Evolutionary conservation across 2,329 filamentous ascomycete species (phyloP), one percentile per base, ranked within the genome.

Genomic region (Xylariomycetidae sp.): DNA sequence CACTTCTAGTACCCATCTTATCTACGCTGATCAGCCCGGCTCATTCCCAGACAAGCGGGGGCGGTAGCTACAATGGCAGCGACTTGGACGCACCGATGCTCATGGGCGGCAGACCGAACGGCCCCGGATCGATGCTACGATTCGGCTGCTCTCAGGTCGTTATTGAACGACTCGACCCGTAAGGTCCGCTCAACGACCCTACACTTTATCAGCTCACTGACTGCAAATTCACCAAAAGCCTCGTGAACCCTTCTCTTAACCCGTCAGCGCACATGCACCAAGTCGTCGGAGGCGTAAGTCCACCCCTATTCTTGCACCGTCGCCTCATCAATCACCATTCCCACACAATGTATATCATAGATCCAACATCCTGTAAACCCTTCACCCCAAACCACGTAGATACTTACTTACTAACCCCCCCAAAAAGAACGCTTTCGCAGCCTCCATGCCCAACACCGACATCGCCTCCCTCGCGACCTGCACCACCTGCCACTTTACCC

Each of bases 351-450:
- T n/a, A n/a, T n/a, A n/a, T n/a, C n/a, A n/a, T n/a, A n/a, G n/a
- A 23, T n/a, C 20, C n/a, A 23, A 23, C 20, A 8, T 23, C 20
- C 8, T 23, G 8, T 23, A n/a, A 23, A 23, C n/a, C 8, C 8
- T 8, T 23, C 20, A 8, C n/a, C n/a, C 20, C n/a, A 8, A 8
- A n/a, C 20, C 20, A 23, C 8, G 20, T 23, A n/a, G 20, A 23
- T 23, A 23, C n/a, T 8, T 8, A 23, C 20, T 23, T 23, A 23
- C 20, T 23, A 8, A 23, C n/a, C 8, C 8, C 20, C 8, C 20
- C n/a, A n/a, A 23, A 23, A 8, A 42, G 41, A 61, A 63, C 37
- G 54, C 59, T 5, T 62, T 63, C 52, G 61, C 61, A 22, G 13
- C 28, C 16, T 41, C 40, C 6, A 47, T 47, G 42, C 40, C 36